Base-by-base conservation (phyloP, 2,329 filamentous ascomycete species). In the Pseudogymnoascus sp. region DNA sequence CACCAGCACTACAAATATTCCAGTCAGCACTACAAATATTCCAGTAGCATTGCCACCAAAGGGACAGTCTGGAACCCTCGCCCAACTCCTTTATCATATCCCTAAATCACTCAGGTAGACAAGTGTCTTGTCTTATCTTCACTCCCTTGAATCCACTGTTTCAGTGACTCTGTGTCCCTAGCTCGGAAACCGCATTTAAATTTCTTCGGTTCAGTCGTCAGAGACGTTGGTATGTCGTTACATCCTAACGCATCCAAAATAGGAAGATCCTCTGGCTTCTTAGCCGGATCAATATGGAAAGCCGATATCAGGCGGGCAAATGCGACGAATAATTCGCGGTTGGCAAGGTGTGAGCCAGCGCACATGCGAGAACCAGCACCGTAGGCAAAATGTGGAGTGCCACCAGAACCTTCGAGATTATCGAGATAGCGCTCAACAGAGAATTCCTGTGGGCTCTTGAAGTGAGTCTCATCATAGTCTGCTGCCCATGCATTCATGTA, bases 401-500 rank as follows among this genome's bases (percentile, higher is more conserved):
- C 84, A 0, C 76, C 72, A 3, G 74, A 75, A 59, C 77, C 82
- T 21, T 73, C 72, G 8, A 66, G 67, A 68, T 75, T 77, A 61
- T 85, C 79, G 10, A 92, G 76, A 70, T 88, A 92, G 26, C 89
- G 82, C 67, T 91, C 88, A 0, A 88, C 86, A n/a, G 84, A 77
- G 72, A 92, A 91, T 6, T 77, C 74, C 29, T 80, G 66, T 0
- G 89, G 83, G 29, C 83, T 73, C 66, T 85, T 82, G 77, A 90
- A 92, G 71, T 90, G 88, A 0, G 76, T 73, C 4, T 81, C 79
- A 70, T 92, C 89, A 73, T 90, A 90, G 74, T 92, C 82, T 26
- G 88, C 89, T 0, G 86, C 87, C 74, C 87, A 91, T 8, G 88
- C 86, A 69, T 88, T 92, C 88, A 93, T 88, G 75, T 92, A 91